phyloP scores from a whole-genome alignment of 306 rosid species.

The Cicer bijugum region DNA sequence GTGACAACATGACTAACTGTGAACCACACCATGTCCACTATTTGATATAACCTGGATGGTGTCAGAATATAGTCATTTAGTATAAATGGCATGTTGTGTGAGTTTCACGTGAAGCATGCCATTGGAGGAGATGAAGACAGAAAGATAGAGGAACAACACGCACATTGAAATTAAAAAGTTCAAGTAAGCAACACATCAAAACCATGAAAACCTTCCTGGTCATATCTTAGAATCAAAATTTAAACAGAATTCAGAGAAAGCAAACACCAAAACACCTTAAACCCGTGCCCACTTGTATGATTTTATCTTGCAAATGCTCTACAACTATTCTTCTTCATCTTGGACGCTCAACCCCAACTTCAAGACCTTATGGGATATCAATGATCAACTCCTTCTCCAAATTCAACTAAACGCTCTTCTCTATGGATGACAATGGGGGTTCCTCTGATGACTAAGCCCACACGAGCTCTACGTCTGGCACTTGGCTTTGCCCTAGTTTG shows the following conservation, averaged over 20 bases:
- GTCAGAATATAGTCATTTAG: not conserved
- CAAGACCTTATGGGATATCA: constrained; percentile 54
- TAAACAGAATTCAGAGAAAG: not conserved
- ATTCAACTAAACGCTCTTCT: too few species aligned
- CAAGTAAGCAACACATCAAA: constrained; percentile 14
- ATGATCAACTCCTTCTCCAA: not conserved
- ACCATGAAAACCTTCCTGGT: not conserved
- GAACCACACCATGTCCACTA: not conserved
- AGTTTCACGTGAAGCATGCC: constrained; percentile 13
- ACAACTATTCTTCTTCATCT: constrained; percentile 53
- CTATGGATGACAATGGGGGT: too few species aligned
- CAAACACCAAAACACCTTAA: constrained; percentile 25
- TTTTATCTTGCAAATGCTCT: constrained; percentile 75
- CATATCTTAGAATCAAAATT: not conserved
- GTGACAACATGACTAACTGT: not conserved
- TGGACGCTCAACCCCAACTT: constrained; percentile 54
- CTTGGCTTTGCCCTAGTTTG: too few species aligned
- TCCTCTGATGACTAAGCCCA: too few species aligned
- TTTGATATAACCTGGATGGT: not conserved
- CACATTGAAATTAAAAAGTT: not conserved
- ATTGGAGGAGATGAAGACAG: constrained; percentile 12
- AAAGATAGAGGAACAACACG: not conserved
- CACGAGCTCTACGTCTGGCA: too few species aligned
- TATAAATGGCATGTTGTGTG: not conserved
- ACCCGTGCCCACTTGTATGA: constrained; percentile 61